These are phyloP conservation scores for Volvariella surrecta DNA, from an alignment of 1,284 basidiomycete genomes.

Conservation along the genomic window DNA sequence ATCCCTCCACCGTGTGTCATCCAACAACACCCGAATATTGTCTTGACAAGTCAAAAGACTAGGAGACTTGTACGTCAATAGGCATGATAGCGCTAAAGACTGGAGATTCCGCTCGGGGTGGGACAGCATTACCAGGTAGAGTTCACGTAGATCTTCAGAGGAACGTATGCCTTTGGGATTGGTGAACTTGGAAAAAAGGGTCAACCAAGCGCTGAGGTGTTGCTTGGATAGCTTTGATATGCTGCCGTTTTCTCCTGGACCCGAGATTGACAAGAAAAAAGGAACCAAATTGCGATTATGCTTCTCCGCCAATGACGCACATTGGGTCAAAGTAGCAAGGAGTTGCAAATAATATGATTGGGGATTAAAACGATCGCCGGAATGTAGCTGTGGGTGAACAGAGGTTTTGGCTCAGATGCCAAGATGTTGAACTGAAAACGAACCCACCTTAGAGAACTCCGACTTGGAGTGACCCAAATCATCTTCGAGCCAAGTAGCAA, in stretches of 20 bases:
- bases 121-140: slow-evolving; percentile 76
- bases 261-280: slow-evolving; percentile 60
- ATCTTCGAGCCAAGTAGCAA: slow-evolving; percentile 33
- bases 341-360: slow-evolving; percentile 77
- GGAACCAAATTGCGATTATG: slow-evolving; percentile 79
- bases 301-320: slow-evolving; percentile 68
- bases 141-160: slow-evolving; percentile 54
- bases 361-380: slow-evolving; percentile 64
- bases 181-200: slow-evolving; percentile 81
- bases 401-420: neutral
- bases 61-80: slow-evolving; percentile 80
- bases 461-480: slow-evolving; percentile 21
- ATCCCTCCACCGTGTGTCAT: slow-evolving; percentile 86
- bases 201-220: slow-evolving; percentile 73
- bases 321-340: slow-evolving; percentile 58
- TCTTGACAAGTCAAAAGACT: slow-evolving; percentile 62
- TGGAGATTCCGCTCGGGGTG: slow-evolving; percentile 83
- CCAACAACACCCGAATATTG: slow-evolving; percentile 65
- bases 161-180: slow-evolving; percentile 86
- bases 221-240: slow-evolving; percentile 38
- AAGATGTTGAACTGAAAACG: slow-evolving; percentile 1
- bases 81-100: slow-evolving; percentile 67
- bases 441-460: slow-evolving; percentile 22
- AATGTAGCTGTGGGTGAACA: slow-evolving; percentile 27
- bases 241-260: slow-evolving; percentile 21